Conservation (phyloP, 2,329 filamentous ascomycete genomes). For the Beauveria pseudobassiana region DNA sequence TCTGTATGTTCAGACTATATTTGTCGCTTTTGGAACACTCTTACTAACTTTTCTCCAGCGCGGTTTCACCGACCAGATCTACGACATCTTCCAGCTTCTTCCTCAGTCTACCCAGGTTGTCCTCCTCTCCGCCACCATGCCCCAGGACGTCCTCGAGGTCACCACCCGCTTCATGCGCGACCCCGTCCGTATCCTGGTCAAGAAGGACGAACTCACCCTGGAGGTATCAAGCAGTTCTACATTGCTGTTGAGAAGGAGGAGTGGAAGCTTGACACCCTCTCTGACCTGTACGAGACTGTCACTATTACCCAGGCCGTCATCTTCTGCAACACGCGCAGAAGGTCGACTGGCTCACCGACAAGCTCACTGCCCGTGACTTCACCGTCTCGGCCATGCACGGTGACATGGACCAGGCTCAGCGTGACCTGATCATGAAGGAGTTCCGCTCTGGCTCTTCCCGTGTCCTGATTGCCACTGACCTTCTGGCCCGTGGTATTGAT, state of each 20-base stretch:
- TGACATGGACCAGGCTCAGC: conserved; percentile 96
- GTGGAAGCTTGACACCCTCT: conserved; percentile 99
- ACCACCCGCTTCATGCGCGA: conserved; percentile 99
- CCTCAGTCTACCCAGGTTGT: conserved; percentile 98
- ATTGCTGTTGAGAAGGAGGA: conserved; percentile 99
- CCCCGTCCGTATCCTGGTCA: conserved; percentile 96
- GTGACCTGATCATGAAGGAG: conserved; percentile 99
- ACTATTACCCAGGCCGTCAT: conserved; percentile 99
- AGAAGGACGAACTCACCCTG: conserved; percentile 98
- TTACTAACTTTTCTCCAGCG: conserved; percentile 48
- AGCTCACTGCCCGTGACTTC: conserved; percentile 97
- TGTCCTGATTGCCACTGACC: conserved; percentile 96
- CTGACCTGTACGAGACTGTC: conserved; percentile 97
- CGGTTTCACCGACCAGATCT: conserved; percentile 99
- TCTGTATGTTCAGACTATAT: conserved; percentile 52
- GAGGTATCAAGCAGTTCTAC: conserved; percentile 99
- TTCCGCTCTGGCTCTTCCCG: conserved; percentile 98
- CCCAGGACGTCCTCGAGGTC: conserved; percentile 97
- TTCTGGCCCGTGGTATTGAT: conserved; percentile 98
- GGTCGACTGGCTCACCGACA: conserved; percentile 99
- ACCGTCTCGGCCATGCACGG: conserved; percentile 99
- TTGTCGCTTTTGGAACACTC: not conserved
- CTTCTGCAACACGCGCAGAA: conserved; percentile 99
- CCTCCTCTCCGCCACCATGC: conserved; percentile 96
- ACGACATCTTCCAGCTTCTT: conserved; percentile 99